Evolutionary conservation across 768 basidiomycete genomes (phyloP).

Genomic region (Macrocybe gigantea): DNA sequence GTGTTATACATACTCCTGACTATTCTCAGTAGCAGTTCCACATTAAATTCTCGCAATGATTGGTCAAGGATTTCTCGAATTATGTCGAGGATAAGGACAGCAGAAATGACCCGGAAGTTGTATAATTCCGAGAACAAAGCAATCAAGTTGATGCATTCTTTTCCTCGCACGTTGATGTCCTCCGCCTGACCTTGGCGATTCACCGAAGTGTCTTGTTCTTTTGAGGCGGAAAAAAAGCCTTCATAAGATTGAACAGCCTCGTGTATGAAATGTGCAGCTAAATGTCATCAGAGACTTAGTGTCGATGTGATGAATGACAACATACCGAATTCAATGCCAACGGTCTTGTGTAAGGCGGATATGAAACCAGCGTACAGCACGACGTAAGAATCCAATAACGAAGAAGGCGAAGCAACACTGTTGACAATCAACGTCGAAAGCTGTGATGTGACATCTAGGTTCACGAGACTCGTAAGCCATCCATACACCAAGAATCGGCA

Average conservation of each 20-base stretch:
- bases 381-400: conserved; percentile 84
- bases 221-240: conserved; percentile 34
- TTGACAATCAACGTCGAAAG: conserved; percentile 72
- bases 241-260: conserved; percentile 65
- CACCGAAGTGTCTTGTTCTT: conserved; percentile 11
- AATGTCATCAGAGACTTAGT: neutral
- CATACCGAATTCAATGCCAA: conserved; percentile 88
- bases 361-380: conserved; percentile 84
- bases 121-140: conserved; percentile 88
- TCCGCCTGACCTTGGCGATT: conserved; percentile 7
- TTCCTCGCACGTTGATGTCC: conserved; percentile 46
- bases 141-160: conserved; percentile 86
- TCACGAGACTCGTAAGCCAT: conserved; percentile 1
- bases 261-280: conserved; percentile 84
- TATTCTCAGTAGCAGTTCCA: conserved; percentile 85
- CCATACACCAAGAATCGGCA: neutral
- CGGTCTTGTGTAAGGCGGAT: conserved; percentile 69
- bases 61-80: conserved; percentile 67
- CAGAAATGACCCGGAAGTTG: conserved; percentile 93
- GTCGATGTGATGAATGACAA: neutral
- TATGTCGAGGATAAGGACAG: conserved; percentile 84
- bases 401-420: conserved; percentile 74
- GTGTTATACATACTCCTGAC: conserved; percentile 54
- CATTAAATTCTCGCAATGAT: conserved; percentile 68
- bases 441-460: conserved; percentile 73